Evolutionary conservation across 1,284 basidiomycete species (phyloP).

Genomic region (Cryptococcus sp.): DNA sequence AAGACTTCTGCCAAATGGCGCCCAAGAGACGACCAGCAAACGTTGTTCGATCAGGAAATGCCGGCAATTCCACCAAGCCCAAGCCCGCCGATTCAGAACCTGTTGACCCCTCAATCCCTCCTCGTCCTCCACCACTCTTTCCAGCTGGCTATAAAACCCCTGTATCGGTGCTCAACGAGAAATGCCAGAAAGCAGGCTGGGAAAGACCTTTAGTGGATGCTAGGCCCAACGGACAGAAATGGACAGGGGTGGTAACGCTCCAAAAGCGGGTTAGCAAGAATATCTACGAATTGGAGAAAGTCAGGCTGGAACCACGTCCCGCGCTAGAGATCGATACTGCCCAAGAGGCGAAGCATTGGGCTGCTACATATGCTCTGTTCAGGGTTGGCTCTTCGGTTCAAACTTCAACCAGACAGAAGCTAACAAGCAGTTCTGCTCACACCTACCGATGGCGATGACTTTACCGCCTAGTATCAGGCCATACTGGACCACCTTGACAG

Average conservation of each 20-base stretch:
- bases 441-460: constrained; percentile 67
- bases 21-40: constrained; percentile 58
- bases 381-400: constrained; percentile 56
- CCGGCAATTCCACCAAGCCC: constrained; percentile 70
- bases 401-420: neutral
- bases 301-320: constrained; percentile 69
- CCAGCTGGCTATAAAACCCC: constrained; percentile 78
- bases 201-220: constrained; percentile 70
- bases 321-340: constrained; percentile 60
- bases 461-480: constrained; percentile 76
- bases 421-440: constrained; percentile 64
- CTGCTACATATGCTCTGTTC: constrained; percentile 80
- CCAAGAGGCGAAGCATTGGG: constrained; percentile 78
- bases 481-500: constrained; percentile 73
- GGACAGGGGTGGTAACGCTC: constrained; percentile 58
- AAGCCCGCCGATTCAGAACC: constrained; percentile 8
- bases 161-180: constrained; percentile 68
- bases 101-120: constrained; percentile 18
- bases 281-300: constrained; percentile 59
- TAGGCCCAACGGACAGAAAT: constrained; percentile 1
- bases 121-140: constrained; percentile 58
- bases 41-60: constrained; percentile 79
- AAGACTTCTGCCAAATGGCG: constrained; percentile 54
- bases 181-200: constrained; percentile 83
- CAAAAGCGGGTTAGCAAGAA: constrained; percentile 65